Evolutionary conservation across 345 rosid species (phyloP).

Genomic region (Dimocarpus longan): DNA sequence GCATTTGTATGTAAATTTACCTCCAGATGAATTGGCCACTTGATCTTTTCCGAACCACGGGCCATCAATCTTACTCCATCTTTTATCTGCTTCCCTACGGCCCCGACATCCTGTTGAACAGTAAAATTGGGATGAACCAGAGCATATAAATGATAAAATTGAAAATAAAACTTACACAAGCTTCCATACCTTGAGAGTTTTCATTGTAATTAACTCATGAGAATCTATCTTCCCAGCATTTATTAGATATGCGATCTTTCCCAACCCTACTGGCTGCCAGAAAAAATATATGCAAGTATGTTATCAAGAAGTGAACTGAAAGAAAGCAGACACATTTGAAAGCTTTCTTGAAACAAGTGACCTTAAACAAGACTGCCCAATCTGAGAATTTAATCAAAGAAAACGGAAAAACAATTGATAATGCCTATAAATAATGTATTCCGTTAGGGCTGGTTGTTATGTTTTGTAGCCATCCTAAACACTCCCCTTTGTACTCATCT

Average conservation of each 20-base stretch:
- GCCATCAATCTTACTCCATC: slow-evolving; percentile 97
- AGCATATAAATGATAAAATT: slow-evolving; percentile 10
- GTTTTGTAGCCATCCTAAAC: too few species aligned
- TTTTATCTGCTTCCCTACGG: slow-evolving; percentile 86
- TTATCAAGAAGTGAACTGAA: slow-evolving; percentile 1
- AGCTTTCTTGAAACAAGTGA: not conserved
- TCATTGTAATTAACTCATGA: slow-evolving; percentile 95
- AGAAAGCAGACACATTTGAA: not conserved
- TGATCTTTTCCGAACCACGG: slow-evolving; percentile 83
- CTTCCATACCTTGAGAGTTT: slow-evolving; percentile 76
- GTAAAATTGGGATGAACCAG: slow-evolving; percentile 21
- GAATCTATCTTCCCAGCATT: slow-evolving; percentile 94
- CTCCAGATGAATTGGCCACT: slow-evolving; percentile 98
- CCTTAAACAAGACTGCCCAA: not conserved
- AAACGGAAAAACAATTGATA: not conserved
- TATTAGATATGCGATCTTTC: slow-evolving; percentile 89
- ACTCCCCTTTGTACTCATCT: too few species aligned
- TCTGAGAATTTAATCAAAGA: not conserved
- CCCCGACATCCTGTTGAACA: slow-evolving; percentile 63
- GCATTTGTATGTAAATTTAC: slow-evolving; percentile 35
- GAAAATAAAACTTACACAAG: slow-evolving; percentile 15
- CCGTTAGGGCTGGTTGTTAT: too few species aligned
- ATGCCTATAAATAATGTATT: too few species aligned
- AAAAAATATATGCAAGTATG: slow-evolving; percentile 1
- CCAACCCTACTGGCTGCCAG: slow-evolving; percentile 89